Evolutionary conservation across 2,329 filamentous ascomycete genomes (phyloP).

Genomic region (Rasamsonia emersonii): DNA sequence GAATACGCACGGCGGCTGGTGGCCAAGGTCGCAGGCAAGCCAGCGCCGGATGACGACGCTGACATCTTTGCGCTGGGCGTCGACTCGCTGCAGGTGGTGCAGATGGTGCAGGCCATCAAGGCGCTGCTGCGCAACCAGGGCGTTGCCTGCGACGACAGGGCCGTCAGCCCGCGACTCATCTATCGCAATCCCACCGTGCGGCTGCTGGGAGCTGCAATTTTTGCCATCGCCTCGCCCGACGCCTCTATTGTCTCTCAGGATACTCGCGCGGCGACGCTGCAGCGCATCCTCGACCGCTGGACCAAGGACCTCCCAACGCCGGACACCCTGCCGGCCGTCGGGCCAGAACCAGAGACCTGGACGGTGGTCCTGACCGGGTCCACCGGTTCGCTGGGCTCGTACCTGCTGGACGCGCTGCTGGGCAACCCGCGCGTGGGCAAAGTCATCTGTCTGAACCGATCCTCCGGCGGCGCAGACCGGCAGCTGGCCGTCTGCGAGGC

Average conservation of each 20-base stretch:
- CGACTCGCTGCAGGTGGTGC: constrained; percentile 5
- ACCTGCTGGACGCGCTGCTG: constrained; percentile 3
- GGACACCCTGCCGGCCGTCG: no score
- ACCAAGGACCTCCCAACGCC: no score
- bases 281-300: no score
- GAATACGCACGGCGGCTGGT: neutral
- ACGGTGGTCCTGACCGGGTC: constrained; percentile 5
- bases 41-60: constrained; percentile 1
- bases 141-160: neutral
- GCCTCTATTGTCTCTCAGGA: no score
- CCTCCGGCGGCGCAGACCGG: neutral
- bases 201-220: no score
- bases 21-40: neutral
- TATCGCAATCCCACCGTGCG: no score
- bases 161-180: constrained; percentile 2
- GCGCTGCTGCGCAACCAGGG: constrained; percentile 2
- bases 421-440: neutral
- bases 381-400: constrained; percentile 4
- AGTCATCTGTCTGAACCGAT: constrained; percentile 4
- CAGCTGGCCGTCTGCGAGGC: no score
- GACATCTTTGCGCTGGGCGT: constrained; percentile 6
- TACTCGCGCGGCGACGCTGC: no score
- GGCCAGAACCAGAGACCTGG: no score
- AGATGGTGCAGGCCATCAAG: constrained; percentile 3
- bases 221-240: no score